Base-by-base conservation (phyloP, 1,284 basidiomycete species). In the Irpex sp. region DNA sequence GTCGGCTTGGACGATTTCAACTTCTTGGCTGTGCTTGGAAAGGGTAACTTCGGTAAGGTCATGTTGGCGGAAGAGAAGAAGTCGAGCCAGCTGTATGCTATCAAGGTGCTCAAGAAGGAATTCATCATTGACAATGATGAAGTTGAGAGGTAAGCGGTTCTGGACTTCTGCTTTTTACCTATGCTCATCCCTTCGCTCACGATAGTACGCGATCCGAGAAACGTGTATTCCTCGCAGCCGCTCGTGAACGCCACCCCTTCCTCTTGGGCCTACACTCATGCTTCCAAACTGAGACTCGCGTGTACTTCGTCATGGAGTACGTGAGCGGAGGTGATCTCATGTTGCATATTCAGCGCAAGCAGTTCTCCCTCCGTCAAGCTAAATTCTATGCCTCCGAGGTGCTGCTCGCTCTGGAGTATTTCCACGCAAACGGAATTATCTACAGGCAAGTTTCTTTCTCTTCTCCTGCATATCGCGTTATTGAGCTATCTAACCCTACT, bases 121-220 rank as follows among this genome's bases (percentile, higher is more conserved):
- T 99, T 99, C 73, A 99, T 99, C 76, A 99, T 99, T 70, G 97
- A 99, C 75, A 99, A 99, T 69, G 97, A 99, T 77, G 97, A 99
- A 81, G 95, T 99, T 5, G 97, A 99, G 79, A 97, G 94, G 95
- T 95, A 66, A 61, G 81, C 72, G 60, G 53, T 61, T 62, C 26
- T 26, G 57, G 59, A 50, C 37, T 46, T 59, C 51, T 56, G 47
- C 35, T 70, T 56, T 47, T 65, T 60, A 37, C n/a, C 11, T 58
- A 31, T 33, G 26, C 33, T 39, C 19, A 35, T n/a, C 35, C 8
- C 53, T 43, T 5, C 43, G 47, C 19, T 61, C n/a, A 43, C 39
- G 54, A 31, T 67, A 97, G 97, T 72, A 99, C 97, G 49, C 96
- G 97, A 68, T 99, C 97, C 3, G 97, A 99, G 77, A 99, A 99